These are phyloP conservation scores for Rubroboletus satanas DNA, from an alignment of 768 basidiomycete species.

Conservation along the genomic window DNA sequence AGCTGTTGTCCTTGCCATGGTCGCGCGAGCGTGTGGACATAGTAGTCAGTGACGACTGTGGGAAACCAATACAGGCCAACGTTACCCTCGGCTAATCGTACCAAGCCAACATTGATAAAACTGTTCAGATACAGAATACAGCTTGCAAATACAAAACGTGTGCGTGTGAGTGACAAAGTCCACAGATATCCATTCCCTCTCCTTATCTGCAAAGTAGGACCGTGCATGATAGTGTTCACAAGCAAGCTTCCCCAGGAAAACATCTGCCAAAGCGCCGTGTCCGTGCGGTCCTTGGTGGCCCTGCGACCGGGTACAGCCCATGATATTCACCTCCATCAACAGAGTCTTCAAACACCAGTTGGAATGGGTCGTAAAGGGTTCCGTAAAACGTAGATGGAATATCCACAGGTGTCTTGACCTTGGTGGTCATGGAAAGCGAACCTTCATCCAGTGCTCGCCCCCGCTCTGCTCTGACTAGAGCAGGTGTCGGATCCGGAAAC, in stretches of 20 bases:
- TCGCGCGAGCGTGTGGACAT: constrained; percentile 20
- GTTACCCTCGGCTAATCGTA: too few relatives aligned
- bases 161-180: background rate
- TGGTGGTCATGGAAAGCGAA: background rate
- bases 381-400: constrained; percentile 1
- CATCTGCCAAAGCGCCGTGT: constrained; percentile 16
- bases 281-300: constrained; percentile 7
- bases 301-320: constrained; percentile 8
- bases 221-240: background rate
- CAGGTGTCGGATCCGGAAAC: constrained; percentile 23
- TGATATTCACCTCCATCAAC: background rate
- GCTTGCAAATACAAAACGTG: background rate
- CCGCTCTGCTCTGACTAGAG: background rate
- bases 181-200: background rate
- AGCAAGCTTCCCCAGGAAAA: constrained; percentile 8
- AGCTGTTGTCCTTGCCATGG: constrained; percentile 6
- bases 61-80: constrained; percentile 11
- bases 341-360: constrained; percentile 11
- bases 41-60: constrained; percentile 7
- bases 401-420: background rate
- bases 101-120: background rate
- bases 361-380: constrained; percentile 22
- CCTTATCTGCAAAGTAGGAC: background rate
- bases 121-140: background rate
- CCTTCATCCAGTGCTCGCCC: background rate